Evolutionary conservation across 1,284 basidiomycete species (phyloP).

Genomic region (Phenoliferia sp.): DNA sequence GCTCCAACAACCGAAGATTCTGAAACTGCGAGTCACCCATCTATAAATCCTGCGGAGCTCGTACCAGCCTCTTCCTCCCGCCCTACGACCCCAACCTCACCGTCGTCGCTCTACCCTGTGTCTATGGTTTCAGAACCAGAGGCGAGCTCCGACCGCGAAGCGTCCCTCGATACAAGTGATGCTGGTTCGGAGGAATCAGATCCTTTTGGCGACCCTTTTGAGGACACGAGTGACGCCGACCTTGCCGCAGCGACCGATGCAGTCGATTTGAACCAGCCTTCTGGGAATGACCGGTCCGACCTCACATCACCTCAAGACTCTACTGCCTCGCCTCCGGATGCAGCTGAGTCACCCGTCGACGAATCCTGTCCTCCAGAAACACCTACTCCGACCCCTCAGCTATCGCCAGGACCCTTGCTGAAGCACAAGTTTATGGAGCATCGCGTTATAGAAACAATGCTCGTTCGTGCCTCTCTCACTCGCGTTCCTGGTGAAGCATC

Average conservation of each 20-base stretch:
- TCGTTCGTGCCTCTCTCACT: constrained; percentile 53
- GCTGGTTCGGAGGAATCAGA: constrained; percentile 56
- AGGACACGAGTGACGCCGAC: constrained; percentile 5
- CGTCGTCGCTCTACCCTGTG: constrained; percentile 23
- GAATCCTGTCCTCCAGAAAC: not conserved
- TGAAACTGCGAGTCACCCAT: not conserved
- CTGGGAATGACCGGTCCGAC: too few relatives aligned
- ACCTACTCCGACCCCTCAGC: not conserved
- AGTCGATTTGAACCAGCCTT: constrained; percentile 55
- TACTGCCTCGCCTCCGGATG: not conserved
- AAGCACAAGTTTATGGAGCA: constrained; percentile 70
- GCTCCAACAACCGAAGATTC: not conserved
- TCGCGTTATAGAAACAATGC: constrained; percentile 63
- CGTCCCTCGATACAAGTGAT: constrained; percentile 54
- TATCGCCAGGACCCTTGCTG: constrained; percentile 61
- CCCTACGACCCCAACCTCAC: constrained; percentile 19
- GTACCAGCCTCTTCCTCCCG: constrained; percentile 12
- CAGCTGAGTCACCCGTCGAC: not conserved
- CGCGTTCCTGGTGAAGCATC: too few relatives aligned
- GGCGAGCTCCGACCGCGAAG: constrained; percentile 47
- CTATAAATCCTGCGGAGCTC: too few relatives aligned
- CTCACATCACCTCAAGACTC: too few relatives aligned
- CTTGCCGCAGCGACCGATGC: constrained; percentile 8
- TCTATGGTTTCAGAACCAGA: constrained; percentile 22
- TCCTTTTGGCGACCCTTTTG: constrained; percentile 8